Base-by-base conservation (phyloP, 129 eudicot species). In the Rutidosis leptorrhynchoides region DNA sequence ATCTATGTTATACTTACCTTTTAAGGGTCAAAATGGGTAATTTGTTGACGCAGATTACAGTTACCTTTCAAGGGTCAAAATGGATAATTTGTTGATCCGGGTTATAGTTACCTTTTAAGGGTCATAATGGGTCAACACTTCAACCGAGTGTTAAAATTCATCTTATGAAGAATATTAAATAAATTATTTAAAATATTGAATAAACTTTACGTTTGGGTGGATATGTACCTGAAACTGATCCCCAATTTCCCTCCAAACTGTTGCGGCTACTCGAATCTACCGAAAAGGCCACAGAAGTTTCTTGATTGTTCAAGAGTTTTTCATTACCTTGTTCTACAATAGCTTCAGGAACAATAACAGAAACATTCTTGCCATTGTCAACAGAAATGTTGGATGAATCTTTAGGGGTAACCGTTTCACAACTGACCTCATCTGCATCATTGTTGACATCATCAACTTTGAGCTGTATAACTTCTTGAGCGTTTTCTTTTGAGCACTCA, bases 171-270 rank as follows among this genome's bases (percentile, higher is more conserved):
- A 49, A 49, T 7, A 4, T 49, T 19, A 19, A 49, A 6, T n/a
- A n/a, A n/a, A n/a, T n/a, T n/a, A n/a, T n/a, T n/a, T 16, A n/a
- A 49, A 16, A 49, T 4, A 0, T 4, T n/a, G 6, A 17, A n/a
- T n/a, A n/a, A n/a, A n/a, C n/a, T n/a, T n/a, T 11, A 45, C 6
- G 22, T 21, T 37, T 15, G 9, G 43, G 8, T 63, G 26, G 32
- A 52, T 67, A 29, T 54, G 49, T 81, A 91, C 97, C 96, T 85
- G 93, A 81, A 72, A 83, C 81, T 1, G 96, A 91, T 46, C 90
- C 88, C 87, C 85, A 81, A 83, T 83, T 83, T 67, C 68, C 90
- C 40, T 87, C 94, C 64, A 87, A 49, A 71, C 96, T 85, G 55
- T 81, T 74, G 75, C 21, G 84, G 63, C 87, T 81, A 75, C 72